A percentile compares a stretch with the other conserved stretches of the same genome.
Conservation (phyloP, 768 basidiomycete species). For the Agrocybe praecox region DNA sequence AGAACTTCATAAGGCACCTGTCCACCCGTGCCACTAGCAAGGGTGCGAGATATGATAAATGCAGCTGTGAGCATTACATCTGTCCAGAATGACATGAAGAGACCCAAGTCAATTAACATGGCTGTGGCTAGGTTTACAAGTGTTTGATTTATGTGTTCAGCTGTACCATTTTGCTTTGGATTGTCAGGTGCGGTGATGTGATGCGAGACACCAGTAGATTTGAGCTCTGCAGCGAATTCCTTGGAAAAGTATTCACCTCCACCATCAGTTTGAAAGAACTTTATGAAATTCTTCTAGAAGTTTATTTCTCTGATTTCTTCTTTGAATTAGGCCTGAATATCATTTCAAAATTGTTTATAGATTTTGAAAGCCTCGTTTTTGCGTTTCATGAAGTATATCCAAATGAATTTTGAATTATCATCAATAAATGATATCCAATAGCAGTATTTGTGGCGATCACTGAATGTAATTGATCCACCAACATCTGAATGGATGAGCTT, state of each 20-base stretch:
- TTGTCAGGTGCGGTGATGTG: slow-evolving; percentile 10
- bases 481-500: slow-evolving; percentile 14
- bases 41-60: slow-evolving; percentile 20
- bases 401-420: slow-evolving; percentile 9
- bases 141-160: slow-evolving; percentile 29
- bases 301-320: slow-evolving; percentile 5
- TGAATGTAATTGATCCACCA: slow-evolving; percentile 10
- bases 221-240: slow-evolving; percentile 4
- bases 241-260: slow-evolving; percentile 10
- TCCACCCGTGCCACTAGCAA: slow-evolving; percentile 18
- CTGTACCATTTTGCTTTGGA: slow-evolving; percentile 29
- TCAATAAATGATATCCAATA: slow-evolving; percentile 21
- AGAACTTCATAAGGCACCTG: slow-evolving; percentile 18
- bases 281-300: not conserved
- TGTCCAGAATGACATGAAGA: slow-evolving; percentile 25
- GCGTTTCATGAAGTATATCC: slow-evolving; percentile 14
- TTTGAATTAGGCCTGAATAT: slow-evolving; percentile 3
- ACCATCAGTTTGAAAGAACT: slow-evolving; percentile 9
- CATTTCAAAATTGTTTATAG: slow-evolving; percentile 2
- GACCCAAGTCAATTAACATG: slow-evolving; percentile 21
- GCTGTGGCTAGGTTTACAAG: slow-evolving; percentile 19
- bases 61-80: slow-evolving; percentile 21
- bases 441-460: slow-evolving; percentile 5
- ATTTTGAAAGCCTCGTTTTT: slow-evolving; percentile 9
- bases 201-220: slow-evolving; percentile 2